A percentile compares a stretch with the other conserved stretches of the same genome.
Evolutionary conservation across 2,329 filamentous ascomycete genomes (phyloP).

Genomic region (Colletotrichum lupini): DNA sequence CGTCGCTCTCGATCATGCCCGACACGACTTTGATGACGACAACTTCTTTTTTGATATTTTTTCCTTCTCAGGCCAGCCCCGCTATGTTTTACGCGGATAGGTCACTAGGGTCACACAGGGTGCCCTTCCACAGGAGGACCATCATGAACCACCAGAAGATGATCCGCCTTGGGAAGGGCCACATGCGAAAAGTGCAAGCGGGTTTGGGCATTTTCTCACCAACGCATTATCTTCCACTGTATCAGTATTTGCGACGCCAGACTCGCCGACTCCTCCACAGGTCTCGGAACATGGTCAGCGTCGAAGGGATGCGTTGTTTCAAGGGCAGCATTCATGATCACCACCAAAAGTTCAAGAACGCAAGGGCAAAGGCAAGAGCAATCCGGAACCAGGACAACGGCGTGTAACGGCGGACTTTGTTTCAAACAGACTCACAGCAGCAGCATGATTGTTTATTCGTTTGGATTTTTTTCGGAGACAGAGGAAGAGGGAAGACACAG

Average conservation of each 20-base stretch:
- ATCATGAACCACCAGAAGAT: conserved; percentile 36
- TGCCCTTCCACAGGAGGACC: conserved; percentile 11
- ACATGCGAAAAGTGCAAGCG: conserved; percentile 52
- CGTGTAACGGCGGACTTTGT: conserved; percentile 42
- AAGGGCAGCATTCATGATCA: conserved; percentile 44
- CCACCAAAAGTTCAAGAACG: conserved; percentile 42
- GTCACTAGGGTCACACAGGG: conserved; percentile 42
- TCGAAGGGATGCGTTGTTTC: conserved; percentile 34
- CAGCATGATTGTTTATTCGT: conserved; percentile 41
- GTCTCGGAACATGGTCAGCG: conserved; percentile 34
- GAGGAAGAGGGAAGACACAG: conserved; percentile 18
- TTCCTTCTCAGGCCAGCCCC: conserved; percentile 33
- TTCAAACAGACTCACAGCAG: conserved; percentile 40
- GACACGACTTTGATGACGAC: conserved; percentile 43
- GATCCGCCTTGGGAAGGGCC: conserved; percentile 47
- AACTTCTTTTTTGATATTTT: conserved; percentile 28
- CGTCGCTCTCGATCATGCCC: conserved; percentile 42
- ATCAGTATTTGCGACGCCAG: conserved; percentile 52
- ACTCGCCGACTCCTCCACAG: conserved; percentile 40
- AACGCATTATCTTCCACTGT: conserved; percentile 55
- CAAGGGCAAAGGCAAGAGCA: conserved; percentile 35
- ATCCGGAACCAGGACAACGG: conserved; percentile 39
- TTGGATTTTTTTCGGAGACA: conserved; percentile 40
- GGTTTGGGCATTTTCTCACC: conserved; percentile 52
- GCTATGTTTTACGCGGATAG: conserved; percentile 42